Conservation (phyloP, 768 basidiomycete genomes). For the Mycena venus region DNA sequence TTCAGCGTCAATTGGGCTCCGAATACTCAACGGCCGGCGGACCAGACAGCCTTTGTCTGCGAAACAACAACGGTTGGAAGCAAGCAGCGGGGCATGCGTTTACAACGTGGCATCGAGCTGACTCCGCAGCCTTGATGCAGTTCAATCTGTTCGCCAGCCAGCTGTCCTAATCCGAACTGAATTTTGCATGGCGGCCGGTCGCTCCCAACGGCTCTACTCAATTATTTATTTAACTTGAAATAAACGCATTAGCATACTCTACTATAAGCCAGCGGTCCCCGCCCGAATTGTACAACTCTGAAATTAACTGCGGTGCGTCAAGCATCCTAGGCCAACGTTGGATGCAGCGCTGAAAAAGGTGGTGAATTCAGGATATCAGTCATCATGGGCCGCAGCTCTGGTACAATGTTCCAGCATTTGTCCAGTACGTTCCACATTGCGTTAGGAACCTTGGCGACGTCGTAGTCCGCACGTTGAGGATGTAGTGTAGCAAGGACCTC, state of each 20-base stretch:
- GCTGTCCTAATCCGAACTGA: not conserved
- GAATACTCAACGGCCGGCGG: not conserved
- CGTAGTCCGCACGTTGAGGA: constrained; percentile 8
- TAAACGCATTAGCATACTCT: constrained; percentile 5
- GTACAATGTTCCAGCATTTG: constrained; percentile 12
- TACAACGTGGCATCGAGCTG: constrained; percentile 2
- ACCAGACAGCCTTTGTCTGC: not conserved
- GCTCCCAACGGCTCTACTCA: constrained; percentile 2
- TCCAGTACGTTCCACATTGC: constrained; percentile 1
- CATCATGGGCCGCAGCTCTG: constrained; percentile 1
- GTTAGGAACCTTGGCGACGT: not conserved
- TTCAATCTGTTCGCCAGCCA: not conserved
- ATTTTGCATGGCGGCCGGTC: not conserved
- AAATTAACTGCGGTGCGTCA: not conserved
- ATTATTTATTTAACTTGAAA: not conserved
- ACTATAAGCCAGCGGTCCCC: not conserved
- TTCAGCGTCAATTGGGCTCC: not conserved
- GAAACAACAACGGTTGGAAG: constrained; percentile 1
- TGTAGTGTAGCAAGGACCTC: constrained; percentile 3
- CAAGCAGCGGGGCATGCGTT: constrained; percentile 3
- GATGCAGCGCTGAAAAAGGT: constrained; percentile 1
- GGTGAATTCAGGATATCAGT: not conserved
- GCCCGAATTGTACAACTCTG: not conserved
- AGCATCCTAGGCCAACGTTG: constrained; percentile 6
- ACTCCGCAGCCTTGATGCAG: not conserved